These are phyloP conservation scores for Globisporangium okanoganense DNA, from an alignment of 352 stramenopile genomes.

Conservation along the genomic window DNA sequence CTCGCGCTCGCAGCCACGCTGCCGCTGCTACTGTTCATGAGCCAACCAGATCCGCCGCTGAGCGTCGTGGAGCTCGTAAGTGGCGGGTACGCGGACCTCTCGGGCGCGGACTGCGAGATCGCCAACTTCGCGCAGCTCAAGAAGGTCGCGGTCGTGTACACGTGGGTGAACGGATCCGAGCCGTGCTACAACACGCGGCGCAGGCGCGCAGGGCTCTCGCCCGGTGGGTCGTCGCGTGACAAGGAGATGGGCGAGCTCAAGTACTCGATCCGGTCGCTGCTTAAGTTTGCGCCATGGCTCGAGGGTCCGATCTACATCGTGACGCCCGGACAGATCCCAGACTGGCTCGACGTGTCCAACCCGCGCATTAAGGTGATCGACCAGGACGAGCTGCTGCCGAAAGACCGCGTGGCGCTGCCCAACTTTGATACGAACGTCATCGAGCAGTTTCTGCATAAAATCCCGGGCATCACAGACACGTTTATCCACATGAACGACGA, in stretches of 20 bases:
- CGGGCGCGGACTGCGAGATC: slow-evolving; percentile 50
- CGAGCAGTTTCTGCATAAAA: slow-evolving; percentile 85
- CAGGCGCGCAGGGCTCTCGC: slow-evolving; percentile 40
- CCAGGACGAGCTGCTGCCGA: slow-evolving; percentile 72
- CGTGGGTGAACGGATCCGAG: slow-evolving; percentile 83
- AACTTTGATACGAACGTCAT: slow-evolving; percentile 86
- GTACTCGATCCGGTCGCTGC: slow-evolving; percentile 77
- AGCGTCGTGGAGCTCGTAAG: slow-evolving; percentile 47
- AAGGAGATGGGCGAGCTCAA: slow-evolving; percentile 87
- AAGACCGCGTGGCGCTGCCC: slow-evolving; percentile 46
- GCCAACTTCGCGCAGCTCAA: slow-evolving; percentile 61
- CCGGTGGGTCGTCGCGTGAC: slow-evolving; percentile 63
- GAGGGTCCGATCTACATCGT: slow-evolving; percentile 84
- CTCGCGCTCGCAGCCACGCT: slow-evolving; percentile 38
- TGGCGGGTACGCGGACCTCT: slow-evolving; percentile 31
- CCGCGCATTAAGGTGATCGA: slow-evolving; percentile 68
- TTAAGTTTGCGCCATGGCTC: slow-evolving; percentile 78
- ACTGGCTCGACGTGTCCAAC: slow-evolving; percentile 73
- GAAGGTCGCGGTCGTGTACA: slow-evolving; percentile 77
- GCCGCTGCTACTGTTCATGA: slow-evolving; percentile 44
- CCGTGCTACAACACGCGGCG: slow-evolving; percentile 70
- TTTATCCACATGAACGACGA: slow-evolving; percentile 91
- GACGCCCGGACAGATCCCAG: slow-evolving; percentile 72
- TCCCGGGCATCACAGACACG: slow-evolving; percentile 81
- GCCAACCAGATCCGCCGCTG: slow-evolving; percentile 43